These are phyloP conservation scores for Hymenoscyphus fraxineus DNA, from an alignment of 2,329 filamentous ascomycete genomes.

Conservation along the genomic window DNA sequence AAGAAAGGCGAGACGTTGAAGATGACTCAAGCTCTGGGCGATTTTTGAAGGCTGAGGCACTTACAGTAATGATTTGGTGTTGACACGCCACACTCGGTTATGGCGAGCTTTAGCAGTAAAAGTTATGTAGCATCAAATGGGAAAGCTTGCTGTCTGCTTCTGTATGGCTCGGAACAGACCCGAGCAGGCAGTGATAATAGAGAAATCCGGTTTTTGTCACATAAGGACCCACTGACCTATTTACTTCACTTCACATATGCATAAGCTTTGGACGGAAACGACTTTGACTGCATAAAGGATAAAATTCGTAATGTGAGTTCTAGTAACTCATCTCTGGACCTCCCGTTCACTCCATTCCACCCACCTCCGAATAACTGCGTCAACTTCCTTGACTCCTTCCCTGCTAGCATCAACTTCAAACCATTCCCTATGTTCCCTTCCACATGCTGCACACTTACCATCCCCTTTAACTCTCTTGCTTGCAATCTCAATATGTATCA, in stretches of 20 bases:
- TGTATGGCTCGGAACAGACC: too few relatives aligned
- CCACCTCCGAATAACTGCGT: slow-evolving; percentile 79
- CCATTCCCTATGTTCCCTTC: slow-evolving; percentile 87
- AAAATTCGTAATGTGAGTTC: not conserved
- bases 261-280: not conserved
- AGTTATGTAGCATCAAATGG: too few relatives aligned
- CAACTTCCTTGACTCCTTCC: slow-evolving; percentile 63
- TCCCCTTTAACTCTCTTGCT: slow-evolving; percentile 50
- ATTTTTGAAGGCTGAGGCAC: not conserved
- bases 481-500: slow-evolving; percentile 86
- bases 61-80: not conserved
- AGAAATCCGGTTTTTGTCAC: too few relatives aligned
- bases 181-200: too few relatives aligned
- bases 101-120: too few relatives aligned
- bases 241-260: not conserved
- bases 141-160: too few relatives aligned
- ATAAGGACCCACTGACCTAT: not conserved
- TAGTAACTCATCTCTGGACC: slow-evolving; percentile 23
- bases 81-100: not conserved
- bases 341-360: slow-evolving; percentile 59
- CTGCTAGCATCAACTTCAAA: slow-evolving; percentile 80
- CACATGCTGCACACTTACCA: slow-evolving; percentile 70
- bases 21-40: not conserved
- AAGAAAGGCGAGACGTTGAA: not conserved
- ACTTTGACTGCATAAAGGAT: not conserved